A percentile compares a stretch with the other conserved stretches of the same genome.
Conservation (phyloP, 352 stramenopile genomes). For the Globisporangium sylvaticum region DNA sequence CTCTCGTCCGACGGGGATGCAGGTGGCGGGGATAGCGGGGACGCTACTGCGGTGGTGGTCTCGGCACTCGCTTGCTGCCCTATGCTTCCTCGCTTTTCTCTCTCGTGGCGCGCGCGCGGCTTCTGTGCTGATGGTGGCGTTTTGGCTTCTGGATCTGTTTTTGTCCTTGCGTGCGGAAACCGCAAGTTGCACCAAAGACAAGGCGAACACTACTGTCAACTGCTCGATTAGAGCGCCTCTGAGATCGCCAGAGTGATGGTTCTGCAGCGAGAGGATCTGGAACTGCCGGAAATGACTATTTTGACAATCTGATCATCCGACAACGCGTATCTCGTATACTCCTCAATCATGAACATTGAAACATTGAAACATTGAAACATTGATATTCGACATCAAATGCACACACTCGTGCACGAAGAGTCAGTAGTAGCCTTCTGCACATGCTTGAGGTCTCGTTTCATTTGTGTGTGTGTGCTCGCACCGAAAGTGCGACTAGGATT, state of each 20-base stretch:
- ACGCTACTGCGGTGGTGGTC: not conserved
- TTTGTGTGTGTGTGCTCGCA: too few species aligned
- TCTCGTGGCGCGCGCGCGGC: not conserved
- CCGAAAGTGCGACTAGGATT: too few species aligned
- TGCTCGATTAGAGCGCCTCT: not conserved
- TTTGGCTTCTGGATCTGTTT: constrained; percentile 1
- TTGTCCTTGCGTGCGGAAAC: not conserved
- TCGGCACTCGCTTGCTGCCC: constrained; percentile 30
- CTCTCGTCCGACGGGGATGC: not conserved
- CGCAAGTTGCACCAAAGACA: not conserved
- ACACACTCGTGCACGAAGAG: too few species aligned
- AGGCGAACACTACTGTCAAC: not conserved
- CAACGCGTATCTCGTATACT: not conserved
- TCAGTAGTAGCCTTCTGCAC: too few species aligned
- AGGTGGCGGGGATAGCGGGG: not conserved
- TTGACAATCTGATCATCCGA: not conserved
- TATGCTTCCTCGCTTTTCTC: constrained; percentile 19
- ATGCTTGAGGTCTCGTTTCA: too few species aligned
- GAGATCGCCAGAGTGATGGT: not conserved
- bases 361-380: too few species aligned
- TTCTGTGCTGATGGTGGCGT: not conserved
- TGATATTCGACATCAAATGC: too few species aligned
- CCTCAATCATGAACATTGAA: too few species aligned
- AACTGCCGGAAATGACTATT: not conserved
- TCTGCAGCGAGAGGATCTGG: not conserved